phyloP scores from a whole-genome alignment of 164 flowering plant species.

The Nymphaea thermarum region DNA sequence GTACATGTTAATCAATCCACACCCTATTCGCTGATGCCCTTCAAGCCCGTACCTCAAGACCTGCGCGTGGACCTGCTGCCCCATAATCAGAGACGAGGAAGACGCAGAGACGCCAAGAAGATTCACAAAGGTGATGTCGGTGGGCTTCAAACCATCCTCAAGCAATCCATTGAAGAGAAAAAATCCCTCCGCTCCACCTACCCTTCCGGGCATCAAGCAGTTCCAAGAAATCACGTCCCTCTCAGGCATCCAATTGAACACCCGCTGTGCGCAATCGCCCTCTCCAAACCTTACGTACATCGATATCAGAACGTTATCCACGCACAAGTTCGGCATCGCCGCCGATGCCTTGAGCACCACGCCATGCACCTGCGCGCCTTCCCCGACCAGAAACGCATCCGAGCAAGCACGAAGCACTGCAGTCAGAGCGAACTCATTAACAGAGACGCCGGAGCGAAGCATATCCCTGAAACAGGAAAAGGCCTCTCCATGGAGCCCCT shows the following conservation, averaged over 20 bases:
- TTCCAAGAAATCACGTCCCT: conserved; percentile 57
- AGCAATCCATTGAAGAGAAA: conserved; percentile 19
- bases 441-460: conserved; percentile 7
- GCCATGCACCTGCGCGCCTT: conserved; percentile 14
- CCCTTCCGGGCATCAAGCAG: conserved; percentile 34
- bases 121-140: conserved; percentile 30
- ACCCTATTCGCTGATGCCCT: conserved; percentile 1
- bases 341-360: conserved; percentile 20
- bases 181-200: conserved; percentile 25
- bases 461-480: conserved; percentile 7
- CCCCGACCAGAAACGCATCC: conserved; percentile 8
- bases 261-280: conserved; percentile 24
- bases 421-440: conserved; percentile 10
- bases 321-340: conserved; percentile 5
- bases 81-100: conserved; percentile 24
- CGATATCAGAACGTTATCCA: conserved; percentile 18
- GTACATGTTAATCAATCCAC: conserved; percentile 10
- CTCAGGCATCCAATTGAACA: conserved; percentile 28
- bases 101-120: conserved; percentile 34
- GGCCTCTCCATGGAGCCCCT: neutral
- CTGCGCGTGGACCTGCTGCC: conserved; percentile 35
- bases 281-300: conserved; percentile 40
- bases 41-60: conserved; percentile 4
- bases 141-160: conserved; percentile 19
- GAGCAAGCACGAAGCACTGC: conserved; percentile 14